Evolutionary conservation across 2,329 filamentous ascomycete species (phyloP).

Genomic region (Neospermospora avenae): DNA sequence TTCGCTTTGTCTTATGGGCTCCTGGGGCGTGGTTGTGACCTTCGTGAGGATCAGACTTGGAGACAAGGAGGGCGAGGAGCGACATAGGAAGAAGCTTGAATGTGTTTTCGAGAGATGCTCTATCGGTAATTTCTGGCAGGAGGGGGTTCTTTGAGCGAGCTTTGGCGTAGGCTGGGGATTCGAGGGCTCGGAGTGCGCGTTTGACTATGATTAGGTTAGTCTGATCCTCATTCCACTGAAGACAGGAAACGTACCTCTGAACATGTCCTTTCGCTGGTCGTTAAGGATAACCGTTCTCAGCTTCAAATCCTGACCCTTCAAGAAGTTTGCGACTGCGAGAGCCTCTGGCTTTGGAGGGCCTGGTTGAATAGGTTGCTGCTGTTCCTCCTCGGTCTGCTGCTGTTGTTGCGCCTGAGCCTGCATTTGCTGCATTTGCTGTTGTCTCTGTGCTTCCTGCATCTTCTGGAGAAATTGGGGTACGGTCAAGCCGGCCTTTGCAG

Average conservation of each 20-base stretch:
- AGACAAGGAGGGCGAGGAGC: constrained; percentile 86
- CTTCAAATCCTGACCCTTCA: constrained; percentile 83
- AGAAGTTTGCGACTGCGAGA: constrained; percentile 83
- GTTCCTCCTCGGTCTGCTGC: constrained; percentile 39
- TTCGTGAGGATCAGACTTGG: constrained; percentile 74
- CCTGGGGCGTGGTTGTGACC: constrained; percentile 64
- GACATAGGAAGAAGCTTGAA: constrained; percentile 96
- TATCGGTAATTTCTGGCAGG: constrained; percentile 83
- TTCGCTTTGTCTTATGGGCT: constrained; percentile 75
- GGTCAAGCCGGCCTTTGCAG: constrained; percentile 78
- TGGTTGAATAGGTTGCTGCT: constrained; percentile 66
- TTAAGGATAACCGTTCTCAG: constrained; percentile 87
- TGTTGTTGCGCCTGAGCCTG: constrained; percentile 42
- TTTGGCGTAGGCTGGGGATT: constrained; percentile 87
- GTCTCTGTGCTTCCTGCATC: constrained; percentile 56
- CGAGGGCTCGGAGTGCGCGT: constrained; percentile 84
- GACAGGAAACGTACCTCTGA: constrained; percentile 62
- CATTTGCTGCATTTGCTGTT: constrained; percentile 39
- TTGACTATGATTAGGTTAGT: constrained; percentile 62
- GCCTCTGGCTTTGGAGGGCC: constrained; percentile 87
- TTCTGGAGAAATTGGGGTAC: constrained; percentile 79
- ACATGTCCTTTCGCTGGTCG: constrained; percentile 97
- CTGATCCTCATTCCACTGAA: not conserved
- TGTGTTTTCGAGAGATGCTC: constrained; percentile 82
- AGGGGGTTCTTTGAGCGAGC: constrained; percentile 85